Conservation (phyloP, 78 protist species). For the slime mould (Dictyostelium discoideum) region DNA sequence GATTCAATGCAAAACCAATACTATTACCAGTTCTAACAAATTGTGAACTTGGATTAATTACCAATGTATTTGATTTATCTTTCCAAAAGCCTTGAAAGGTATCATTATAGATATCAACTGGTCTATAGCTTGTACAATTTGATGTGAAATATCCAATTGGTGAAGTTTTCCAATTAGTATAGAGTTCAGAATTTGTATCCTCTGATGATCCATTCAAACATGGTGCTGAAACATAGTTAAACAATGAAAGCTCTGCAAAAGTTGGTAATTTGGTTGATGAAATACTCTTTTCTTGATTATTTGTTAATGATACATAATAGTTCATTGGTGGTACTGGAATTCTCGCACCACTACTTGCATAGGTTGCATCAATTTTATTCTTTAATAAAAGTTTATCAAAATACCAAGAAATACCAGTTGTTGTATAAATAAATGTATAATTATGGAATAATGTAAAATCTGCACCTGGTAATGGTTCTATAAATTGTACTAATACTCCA, state of each 20-base stretch:
- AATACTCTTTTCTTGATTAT: neutral
- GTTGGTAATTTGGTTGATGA: neutral
- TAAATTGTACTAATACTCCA: neutral
- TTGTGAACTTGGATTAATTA: neutral
- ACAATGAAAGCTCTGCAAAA: neutral
- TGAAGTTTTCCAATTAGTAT: neutral
- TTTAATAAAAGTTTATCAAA: conserved; percentile 4
- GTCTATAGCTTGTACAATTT: conserved; percentile 30
- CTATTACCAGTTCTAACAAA: conserved; percentile 24
- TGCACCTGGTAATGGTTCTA: conserved; percentile 1
- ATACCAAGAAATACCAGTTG: neutral
- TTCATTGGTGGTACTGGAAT: conserved; percentile 35
- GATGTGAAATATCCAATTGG: conserved; percentile 23
- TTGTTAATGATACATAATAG: neutral
- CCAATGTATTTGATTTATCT: conserved; percentile 6
- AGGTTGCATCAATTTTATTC: neutral
- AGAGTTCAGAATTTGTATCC: neutral
- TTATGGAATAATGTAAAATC: conserved; percentile 14
- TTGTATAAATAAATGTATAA: neutral
- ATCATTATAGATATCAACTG: conserved; percentile 10
- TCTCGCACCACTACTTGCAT: neutral
- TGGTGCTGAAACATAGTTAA: conserved; percentile 10
- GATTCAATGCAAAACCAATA: neutral
- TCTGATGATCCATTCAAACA: neutral
- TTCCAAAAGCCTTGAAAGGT: conserved; percentile 4